Evolutionary conservation across 129 eudicot genomes (phyloP).

Genomic region (Tagetes erecta): DNA sequence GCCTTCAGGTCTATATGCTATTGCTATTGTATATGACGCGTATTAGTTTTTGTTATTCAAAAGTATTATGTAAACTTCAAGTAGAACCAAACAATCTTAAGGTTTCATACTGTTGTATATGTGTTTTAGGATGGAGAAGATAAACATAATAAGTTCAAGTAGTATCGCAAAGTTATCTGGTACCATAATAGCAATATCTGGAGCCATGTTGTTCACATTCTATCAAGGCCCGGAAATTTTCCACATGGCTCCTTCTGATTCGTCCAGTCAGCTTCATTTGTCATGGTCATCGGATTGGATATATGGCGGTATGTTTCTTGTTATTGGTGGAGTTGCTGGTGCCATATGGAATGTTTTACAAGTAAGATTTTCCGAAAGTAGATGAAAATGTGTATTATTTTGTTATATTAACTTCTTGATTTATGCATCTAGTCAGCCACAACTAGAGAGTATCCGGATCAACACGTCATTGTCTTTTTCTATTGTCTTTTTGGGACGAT

Average conservation of each 20-base stretch:
- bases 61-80: neutral
- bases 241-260: neutral
- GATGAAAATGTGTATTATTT: neutral
- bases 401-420: constrained; percentile 4
- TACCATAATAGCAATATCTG: constrained; percentile 37
- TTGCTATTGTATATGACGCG: no score
- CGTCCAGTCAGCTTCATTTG: constrained; percentile 24
- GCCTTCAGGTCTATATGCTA: constrained; percentile 30
- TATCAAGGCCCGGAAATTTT: constrained; percentile 39
- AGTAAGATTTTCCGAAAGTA: constrained; percentile 22
- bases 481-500: constrained; percentile 22
- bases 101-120: neutral
- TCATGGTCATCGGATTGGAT: constrained; percentile 42
- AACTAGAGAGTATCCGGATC: constrained; percentile 28
- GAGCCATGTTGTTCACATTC: constrained; percentile 43
- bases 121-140: constrained; percentile 41
- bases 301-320: constrained; percentile 44
- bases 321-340: constrained; percentile 25
- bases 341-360: constrained; percentile 48
- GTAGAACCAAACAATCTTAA: neutral
- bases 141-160: constrained; percentile 37
- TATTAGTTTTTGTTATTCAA: neutral
- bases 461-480: constrained; percentile 20
- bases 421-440: constrained; percentile 16
- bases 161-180: constrained; percentile 44